phyloP scores from a whole-genome alignment of 2,329 filamentous ascomycete genomes.

The Ampelomyces quisqualis region DNA sequence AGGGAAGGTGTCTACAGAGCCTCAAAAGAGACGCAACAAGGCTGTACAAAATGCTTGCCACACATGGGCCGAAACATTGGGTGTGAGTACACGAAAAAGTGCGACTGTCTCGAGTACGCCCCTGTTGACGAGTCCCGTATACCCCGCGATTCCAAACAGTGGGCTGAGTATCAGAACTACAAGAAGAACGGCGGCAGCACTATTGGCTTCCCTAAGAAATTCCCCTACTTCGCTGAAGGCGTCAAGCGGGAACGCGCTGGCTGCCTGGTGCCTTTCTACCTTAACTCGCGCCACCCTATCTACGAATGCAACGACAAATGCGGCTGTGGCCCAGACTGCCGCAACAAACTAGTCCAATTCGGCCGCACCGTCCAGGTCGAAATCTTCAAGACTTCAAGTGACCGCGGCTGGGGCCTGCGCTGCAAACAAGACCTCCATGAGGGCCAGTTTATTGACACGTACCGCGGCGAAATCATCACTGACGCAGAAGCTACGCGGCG shows the following conservation, averaged over 20 bases:
- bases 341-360: constrained; percentile 74
- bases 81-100: constrained; percentile 65
- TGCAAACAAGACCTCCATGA: constrained; percentile 63
- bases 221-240: constrained; percentile 60
- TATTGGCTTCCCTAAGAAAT: constrained; percentile 50
- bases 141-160: constrained; percentile 29
- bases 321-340: constrained; percentile 63
- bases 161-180: constrained; percentile 20
- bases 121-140: constrained; percentile 49
- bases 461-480: constrained; percentile 63
- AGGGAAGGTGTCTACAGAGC: constrained; percentile 59
- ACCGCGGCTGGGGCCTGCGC: constrained; percentile 77
- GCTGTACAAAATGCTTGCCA: constrained; percentile 63
- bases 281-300: constrained; percentile 54
- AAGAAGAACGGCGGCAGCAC: constrained; percentile 28
- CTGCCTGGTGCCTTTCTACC: constrained; percentile 47
- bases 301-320: constrained; percentile 80
- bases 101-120: constrained; percentile 68
- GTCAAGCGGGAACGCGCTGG: constrained; percentile 27
- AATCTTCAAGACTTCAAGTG: constrained; percentile 67
- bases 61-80: constrained; percentile 54
- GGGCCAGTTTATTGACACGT: constrained; percentile 79
- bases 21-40: constrained; percentile 63
- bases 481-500: constrained; percentile 63
- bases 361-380: constrained; percentile 70